Base-by-base conservation (phyloP, 176 grass and related monocot genomes). In the Otatea glauca region DNA sequence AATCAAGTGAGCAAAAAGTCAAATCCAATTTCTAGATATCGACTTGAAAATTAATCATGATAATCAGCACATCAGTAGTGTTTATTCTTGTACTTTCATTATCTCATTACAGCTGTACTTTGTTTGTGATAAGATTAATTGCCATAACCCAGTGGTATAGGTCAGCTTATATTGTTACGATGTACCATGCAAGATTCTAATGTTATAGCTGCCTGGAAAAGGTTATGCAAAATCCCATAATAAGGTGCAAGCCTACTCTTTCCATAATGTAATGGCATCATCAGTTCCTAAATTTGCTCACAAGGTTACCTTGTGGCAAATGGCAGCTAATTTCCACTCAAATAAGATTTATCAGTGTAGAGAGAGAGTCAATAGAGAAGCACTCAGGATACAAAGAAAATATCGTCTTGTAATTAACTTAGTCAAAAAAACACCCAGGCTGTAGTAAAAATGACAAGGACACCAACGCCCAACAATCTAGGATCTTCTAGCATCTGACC, bases 1-100 rank as follows among this genome's bases (percentile, higher is more conserved):
- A 60, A 88, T 65, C 51, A 86, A 29, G 23, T 17, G 24, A 74
- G 68, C 11, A 59, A 51, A 50, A 72, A 6, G 21, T 86, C 55
- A 83, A 74, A 34, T 66, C 6, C 5, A 66, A 16, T 47, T 55
- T 64, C 7, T 21, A 72, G 47, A 42, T 37, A 70, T 5, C 58
- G 15, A 72, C 50, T 17, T 62, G 5, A 68, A 81, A 32, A 45
- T 34, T 45, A 27, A 75, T 23, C 37, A 86, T 49, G 8, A 58
- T 45, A 82, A 70, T 79, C 14, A 83, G 53, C 16, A 65, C 0
- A 89, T 20, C 39, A 65, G 9, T 17, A 25, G 23, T n/a, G 4
- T 68, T 32, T 83, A 67, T 50, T 48, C 17, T 65, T 53, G 18
- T 55, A 64, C 47, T 72, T 73, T 51, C 12, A 42, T 71, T 21